These are phyloP conservation scores for Eimeria zaria DNA, from an alignment of 169 alveolate genomes.

Conservation along the genomic window DNA sequence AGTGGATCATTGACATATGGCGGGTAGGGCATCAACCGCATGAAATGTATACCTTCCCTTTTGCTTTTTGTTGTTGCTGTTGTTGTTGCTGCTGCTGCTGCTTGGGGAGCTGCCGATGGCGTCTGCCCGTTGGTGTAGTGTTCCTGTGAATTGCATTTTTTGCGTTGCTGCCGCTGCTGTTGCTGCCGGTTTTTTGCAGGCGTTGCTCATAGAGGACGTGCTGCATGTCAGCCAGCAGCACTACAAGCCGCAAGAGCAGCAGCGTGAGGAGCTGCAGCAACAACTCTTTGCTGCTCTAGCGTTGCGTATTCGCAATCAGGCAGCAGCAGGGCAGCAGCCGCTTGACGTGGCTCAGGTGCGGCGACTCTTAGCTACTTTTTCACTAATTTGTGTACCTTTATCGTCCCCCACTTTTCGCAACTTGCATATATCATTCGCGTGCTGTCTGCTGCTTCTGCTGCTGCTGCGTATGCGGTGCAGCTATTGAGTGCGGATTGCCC, in stretches of 20 bases:
- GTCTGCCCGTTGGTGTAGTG: background rate
- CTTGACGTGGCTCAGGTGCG: constrained; percentile 65
- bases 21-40: background rate
- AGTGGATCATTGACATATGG: constrained; percentile 22
- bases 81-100: background rate
- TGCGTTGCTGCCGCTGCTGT: background rate
- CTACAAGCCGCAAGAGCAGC: constrained; percentile 28
- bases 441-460: constrained; percentile 5
- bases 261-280: constrained; percentile 56
- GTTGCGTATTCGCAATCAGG: constrained; percentile 56
- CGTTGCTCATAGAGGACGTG: constrained; percentile 27
- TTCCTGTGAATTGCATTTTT: background rate
- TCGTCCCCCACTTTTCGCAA: background rate
- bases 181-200: constrained; percentile 24
- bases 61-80: background rate
- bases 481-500: constrained; percentile 71
- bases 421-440: background rate
- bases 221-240: constrained; percentile 21
- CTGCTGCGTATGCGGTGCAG: constrained; percentile 43
- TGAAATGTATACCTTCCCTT: background rate
- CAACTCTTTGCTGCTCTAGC: constrained; percentile 66
- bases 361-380: background rate
- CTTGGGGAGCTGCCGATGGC: background rate
- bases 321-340: constrained; percentile 71
- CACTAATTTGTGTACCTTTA: background rate